Evolutionary conservation across 108 stramenopile genomes (phyloP).

Genomic region (Asterionellopsis glacialis): DNA sequence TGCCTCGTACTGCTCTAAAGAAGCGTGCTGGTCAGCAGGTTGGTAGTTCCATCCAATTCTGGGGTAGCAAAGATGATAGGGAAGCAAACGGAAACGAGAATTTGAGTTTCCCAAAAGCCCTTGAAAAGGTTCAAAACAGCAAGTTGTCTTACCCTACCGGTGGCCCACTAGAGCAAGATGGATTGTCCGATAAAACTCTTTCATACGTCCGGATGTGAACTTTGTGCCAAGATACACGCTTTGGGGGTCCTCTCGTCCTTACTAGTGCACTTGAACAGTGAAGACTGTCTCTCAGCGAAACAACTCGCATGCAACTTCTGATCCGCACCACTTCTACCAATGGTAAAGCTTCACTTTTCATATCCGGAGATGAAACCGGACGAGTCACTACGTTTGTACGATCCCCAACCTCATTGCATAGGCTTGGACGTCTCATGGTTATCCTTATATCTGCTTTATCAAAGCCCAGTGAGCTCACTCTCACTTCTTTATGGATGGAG

Average conservation of each 20-base stretch:
- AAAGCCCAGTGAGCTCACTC: no score
- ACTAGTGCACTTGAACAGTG: slow-evolving; percentile 4
- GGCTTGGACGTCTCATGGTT: no score
- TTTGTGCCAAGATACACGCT: slow-evolving; percentile 19
- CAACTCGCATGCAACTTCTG: slow-evolving; percentile 17
- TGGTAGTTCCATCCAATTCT: slow-evolving; percentile 53
- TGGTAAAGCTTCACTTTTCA: no score
- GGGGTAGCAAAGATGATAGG: slow-evolving; percentile 1
- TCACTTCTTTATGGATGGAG: no score
- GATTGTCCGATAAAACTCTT: slow-evolving; percentile 74
- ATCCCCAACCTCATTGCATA: no score
- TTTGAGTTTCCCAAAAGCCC: no score
- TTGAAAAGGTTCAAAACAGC: background rate
- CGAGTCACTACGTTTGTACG: no score
- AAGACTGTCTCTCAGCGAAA: slow-evolving; percentile 42
- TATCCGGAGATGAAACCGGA: no score
- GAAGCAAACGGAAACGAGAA: background rate
- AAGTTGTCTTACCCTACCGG: background rate
- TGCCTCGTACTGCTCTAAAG: slow-evolving; percentile 35
- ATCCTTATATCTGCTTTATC: no score
- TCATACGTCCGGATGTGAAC: slow-evolving; percentile 74
- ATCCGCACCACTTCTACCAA: no score
- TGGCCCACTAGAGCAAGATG: slow-evolving; percentile 19
- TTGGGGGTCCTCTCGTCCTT: no score
- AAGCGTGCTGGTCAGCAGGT: background rate